Percentiles rank a stretch among this genome's conserved stretches.
Conservation (phyloP, 176 grass and related monocot species). For the Oryza meyeriana region DNA sequence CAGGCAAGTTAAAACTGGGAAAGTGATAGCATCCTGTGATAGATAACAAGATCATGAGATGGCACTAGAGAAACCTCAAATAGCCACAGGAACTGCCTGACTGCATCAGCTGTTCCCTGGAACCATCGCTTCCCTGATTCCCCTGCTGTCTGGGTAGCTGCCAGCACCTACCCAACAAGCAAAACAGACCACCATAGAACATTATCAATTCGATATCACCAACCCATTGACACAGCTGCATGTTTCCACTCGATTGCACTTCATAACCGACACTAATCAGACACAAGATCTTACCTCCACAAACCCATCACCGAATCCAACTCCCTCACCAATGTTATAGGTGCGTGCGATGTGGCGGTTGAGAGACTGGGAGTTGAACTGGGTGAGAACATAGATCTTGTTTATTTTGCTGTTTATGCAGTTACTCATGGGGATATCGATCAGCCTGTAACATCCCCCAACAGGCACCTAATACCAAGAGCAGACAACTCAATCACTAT, state of each 20-base stretch:
- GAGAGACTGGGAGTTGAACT: slow-evolving; percentile 76
- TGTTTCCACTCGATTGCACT: background rate
- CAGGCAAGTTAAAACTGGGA: slow-evolving; percentile 11
- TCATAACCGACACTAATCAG: background rate
- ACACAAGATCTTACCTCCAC: slow-evolving; percentile 54
- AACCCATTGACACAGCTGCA: background rate
- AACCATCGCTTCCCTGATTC: slow-evolving; percentile 81
- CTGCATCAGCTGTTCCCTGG: slow-evolving; percentile 91
- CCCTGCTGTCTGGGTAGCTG: slow-evolving; percentile 79
- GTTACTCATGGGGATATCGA: slow-evolving; percentile 82
- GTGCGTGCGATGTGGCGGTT: slow-evolving; percentile 71
- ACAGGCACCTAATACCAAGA: slow-evolving; percentile 54
- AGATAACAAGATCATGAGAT: background rate
- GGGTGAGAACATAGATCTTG: slow-evolving; percentile 77
- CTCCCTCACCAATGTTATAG: slow-evolving; percentile 64
- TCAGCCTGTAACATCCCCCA: slow-evolving; percentile 73
- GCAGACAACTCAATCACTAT: background rate
- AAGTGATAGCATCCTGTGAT: background rate
- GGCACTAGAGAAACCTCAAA: slow-evolving; percentile 56
- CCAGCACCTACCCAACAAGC: slow-evolving; percentile 51
- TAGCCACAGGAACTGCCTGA: slow-evolving; percentile 86
- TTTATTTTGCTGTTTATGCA: slow-evolving; percentile 85
- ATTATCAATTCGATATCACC: background rate
- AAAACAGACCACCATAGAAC: slow-evolving; percentile 9
- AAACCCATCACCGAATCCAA: slow-evolving; percentile 63